Evolutionary conservation across 1,284 basidiomycete species (phyloP), one percentile per base, ranked within the genome.

Genomic region (Malassezia slooffiae): DNA sequence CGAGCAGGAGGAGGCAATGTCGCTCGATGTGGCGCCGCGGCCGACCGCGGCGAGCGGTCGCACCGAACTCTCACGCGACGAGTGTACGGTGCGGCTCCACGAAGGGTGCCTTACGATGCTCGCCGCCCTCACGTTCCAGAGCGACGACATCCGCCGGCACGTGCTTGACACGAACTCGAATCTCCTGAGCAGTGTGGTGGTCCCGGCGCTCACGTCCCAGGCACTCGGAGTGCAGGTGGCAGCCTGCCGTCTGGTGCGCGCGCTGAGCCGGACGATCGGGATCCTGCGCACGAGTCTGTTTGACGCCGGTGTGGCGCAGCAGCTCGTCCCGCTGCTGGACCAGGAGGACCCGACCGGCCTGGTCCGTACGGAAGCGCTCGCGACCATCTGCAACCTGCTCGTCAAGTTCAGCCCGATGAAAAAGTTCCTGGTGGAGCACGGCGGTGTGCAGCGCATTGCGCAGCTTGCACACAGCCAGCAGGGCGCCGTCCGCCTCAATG

Each of bases 351-450:
- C 57, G 19, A 50, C 52, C 17, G 54, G 50, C 24, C 45, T 55
- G 33, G 50, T 67, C 31, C 55, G 52, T 35, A 38, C 52, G 5
- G 58, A 67, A 31, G 63, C 55, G 1, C 49, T 57, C 4, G 63
- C 54, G 27, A 40, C 58, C 8, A 39, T 67, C 13, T 62, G 61
- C 54, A 66, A 67, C 38, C 40, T 67, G 22, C 59, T 62, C 23
- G 46, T 66, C 26, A 57, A 58, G 23, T 63, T 60, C 30, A 58
- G 55, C 31, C 65, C 65, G 16, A 64, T 64, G 62, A 60, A 62
- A 34, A 44, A 54, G 37, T 38, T 47, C 16, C 50, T 66, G 3
- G 28, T 60, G 22, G 56, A 60, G 30, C 41, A 50, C 2, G 58
- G 54, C 13, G 60, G 62, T 1, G 29, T 66, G 9, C 46, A 52